These are phyloP conservation scores for Solanum phureja DNA, from an alignment of 257 asterid species.

Conservation along the genomic window DNA sequence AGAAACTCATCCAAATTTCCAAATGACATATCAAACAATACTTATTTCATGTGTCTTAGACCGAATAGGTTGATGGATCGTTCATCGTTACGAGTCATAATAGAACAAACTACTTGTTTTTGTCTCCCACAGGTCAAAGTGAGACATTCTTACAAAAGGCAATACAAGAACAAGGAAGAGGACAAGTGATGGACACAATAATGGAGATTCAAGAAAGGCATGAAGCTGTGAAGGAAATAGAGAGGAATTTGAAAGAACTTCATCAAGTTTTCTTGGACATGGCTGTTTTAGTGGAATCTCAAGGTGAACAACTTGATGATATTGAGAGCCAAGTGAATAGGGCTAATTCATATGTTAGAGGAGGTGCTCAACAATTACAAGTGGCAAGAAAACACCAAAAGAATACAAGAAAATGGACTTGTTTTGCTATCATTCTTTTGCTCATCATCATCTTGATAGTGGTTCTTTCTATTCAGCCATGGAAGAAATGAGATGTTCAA, in stretches of 20 bases:
- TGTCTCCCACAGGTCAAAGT: slow-evolving; percentile 18
- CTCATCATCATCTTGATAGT: slow-evolving; percentile 24
- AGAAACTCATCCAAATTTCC: neutral
- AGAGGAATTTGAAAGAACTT: slow-evolving; percentile 29
- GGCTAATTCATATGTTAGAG: slow-evolving; percentile 26
- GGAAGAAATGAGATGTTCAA: slow-evolving; percentile 16
- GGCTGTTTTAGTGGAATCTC: slow-evolving; percentile 31
- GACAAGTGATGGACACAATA: slow-evolving; percentile 36
- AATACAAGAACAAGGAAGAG: slow-evolving; percentile 40
- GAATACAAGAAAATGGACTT: slow-evolving; percentile 37
- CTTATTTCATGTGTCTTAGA: neutral
- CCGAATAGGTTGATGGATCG: neutral
- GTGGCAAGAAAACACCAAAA: slow-evolving; percentile 35
- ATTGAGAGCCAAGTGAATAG: slow-evolving; percentile 34
- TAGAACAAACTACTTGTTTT: neutral
- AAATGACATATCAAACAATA: neutral
- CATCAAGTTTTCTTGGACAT: slow-evolving; percentile 36
- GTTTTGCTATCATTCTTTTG: slow-evolving; percentile 24
- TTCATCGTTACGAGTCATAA: neutral
- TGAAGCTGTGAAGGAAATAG: slow-evolving; percentile 39
- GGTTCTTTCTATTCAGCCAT: slow-evolving; percentile 35
- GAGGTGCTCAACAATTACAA: slow-evolving; percentile 21
- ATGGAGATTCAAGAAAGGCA: slow-evolving; percentile 44
- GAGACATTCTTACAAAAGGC: slow-evolving; percentile 41
- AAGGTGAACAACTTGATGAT: slow-evolving; percentile 34